A percentile compares a stretch with the other conserved stretches of the same genome.
These are phyloP conservation scores for Umbelopsis sp. DNA, from an alignment of 192 early-diverging fungal species.

Conservation along the genomic window DNA sequence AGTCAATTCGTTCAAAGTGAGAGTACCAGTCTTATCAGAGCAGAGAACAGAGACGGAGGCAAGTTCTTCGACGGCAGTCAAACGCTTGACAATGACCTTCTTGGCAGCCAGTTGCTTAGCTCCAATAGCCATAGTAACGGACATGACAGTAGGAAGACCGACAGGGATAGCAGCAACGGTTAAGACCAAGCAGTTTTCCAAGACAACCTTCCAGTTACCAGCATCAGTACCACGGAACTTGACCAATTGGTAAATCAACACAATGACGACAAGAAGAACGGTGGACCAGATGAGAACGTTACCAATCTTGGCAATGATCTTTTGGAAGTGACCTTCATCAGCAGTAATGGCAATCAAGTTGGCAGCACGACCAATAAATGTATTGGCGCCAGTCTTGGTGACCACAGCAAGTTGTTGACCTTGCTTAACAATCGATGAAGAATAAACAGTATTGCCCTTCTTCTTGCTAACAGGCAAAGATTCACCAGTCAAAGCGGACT, in stretches of 20 bases:
- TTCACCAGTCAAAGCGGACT: conserved; percentile 91
- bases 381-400: conserved; percentile 85
- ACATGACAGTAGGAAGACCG: conserved; percentile 90
- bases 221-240: conserved; percentile 39
- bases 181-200: conserved; percentile 75
- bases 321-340: conserved; percentile 95
- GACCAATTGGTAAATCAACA: conserved; percentile 68
- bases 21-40: conserved; percentile 87
- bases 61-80: conserved; percentile 93
- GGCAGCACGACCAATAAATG: conserved; percentile 89
- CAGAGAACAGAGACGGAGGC: conserved; percentile 86
- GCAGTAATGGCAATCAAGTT: conserved; percentile 81
- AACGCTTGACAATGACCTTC: conserved; percentile 90
- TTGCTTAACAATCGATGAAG: conserved; percentile 89
- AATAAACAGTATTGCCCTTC: conserved; percentile 81
- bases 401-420: conserved; percentile 90
- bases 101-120: conserved; percentile 85
- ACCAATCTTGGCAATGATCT: conserved; percentile 89
- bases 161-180: conserved; percentile 92
- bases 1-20: conserved; percentile 88
- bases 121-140: conserved; percentile 94
- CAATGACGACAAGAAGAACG: conserved; percentile 67
- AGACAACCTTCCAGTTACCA: conserved; percentile 49
- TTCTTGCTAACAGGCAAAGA: conserved; percentile 83
- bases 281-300: conserved; percentile 89